phyloP scores from a whole-genome alignment of 495 filamentous ascomycete genomes.

The Penicillium odoratum region DNA sequence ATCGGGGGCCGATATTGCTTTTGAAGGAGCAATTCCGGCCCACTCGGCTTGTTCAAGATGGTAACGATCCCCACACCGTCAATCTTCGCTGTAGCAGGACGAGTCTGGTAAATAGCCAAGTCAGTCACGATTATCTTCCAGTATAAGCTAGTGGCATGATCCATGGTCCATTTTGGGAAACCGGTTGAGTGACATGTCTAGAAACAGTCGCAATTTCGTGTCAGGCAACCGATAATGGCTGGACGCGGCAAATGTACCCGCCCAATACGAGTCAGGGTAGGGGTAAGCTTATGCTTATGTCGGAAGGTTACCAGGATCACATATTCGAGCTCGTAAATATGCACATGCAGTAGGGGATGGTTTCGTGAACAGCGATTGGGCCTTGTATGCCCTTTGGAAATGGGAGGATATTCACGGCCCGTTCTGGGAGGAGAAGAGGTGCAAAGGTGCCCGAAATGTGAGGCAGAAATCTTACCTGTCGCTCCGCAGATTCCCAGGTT shows the following conservation, averaged over 20 bases:
- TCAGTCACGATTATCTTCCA: background rate
- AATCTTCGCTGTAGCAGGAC: conserved; percentile 66
- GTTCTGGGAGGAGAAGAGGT: background rate
- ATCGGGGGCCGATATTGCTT: conserved; percentile 88
- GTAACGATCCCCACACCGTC: conserved; percentile 92
- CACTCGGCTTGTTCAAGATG: conserved; percentile 71
- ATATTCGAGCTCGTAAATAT: background rate
- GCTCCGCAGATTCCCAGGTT: conserved; percentile 82
- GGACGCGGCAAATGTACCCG: background rate
- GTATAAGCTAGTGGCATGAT: background rate
- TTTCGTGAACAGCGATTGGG: background rate
- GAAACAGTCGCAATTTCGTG: background rate
- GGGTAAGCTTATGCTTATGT: background rate
- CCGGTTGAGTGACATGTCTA: conserved; percentile 1
- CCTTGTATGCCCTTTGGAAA: background rate
- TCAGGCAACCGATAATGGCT: conserved; percentile 6
- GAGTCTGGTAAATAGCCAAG: conserved; percentile 44
- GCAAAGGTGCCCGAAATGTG: conserved; percentile 4
- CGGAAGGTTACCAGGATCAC: background rate
- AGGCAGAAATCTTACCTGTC: conserved; percentile 46
- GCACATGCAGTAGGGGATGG: background rate
- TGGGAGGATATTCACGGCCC: background rate
- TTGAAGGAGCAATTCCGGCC: conserved; percentile 76
- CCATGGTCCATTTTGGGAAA: background rate
- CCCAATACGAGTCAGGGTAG: background rate